phyloP scores from a whole-genome alignment of 73 alveolate species.

The Tetrahymena thermophila region DNA sequence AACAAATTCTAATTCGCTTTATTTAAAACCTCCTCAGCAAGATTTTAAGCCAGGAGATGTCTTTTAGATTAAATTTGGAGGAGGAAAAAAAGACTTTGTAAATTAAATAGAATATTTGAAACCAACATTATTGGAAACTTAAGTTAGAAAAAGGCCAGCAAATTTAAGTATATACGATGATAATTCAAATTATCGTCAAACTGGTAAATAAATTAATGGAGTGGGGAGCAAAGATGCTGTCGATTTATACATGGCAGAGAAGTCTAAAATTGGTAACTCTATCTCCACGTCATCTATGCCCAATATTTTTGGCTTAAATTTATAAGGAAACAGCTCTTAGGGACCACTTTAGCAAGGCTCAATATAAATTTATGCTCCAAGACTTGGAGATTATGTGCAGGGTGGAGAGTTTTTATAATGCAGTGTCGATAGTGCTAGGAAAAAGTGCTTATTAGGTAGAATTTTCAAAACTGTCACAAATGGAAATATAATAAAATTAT shows the following conservation, averaged over 20 bases:
- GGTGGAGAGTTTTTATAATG: background rate
- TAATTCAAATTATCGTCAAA: background rate
- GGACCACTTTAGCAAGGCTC: background rate
- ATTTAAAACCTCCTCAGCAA: background rate
- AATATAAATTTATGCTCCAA: background rate
- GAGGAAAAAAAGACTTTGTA: background rate
- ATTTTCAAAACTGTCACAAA: conserved; percentile 16
- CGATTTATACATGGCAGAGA: background rate
- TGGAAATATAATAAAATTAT: conserved; percentile 18
- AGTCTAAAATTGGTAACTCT: background rate
- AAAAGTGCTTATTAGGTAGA: conserved; percentile 11
- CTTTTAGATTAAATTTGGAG: background rate
- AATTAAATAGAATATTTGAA: background rate
- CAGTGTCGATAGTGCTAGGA: conserved; percentile 6
- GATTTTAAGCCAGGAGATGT: background rate
- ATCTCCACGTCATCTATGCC: background rate
- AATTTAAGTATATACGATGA: background rate
- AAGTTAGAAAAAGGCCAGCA: background rate
- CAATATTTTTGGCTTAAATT: background rate
- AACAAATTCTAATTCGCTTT: background rate
- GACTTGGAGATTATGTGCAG: background rate
- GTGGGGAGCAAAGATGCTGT: background rate
- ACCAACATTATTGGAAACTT: background rate
- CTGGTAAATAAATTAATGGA: background rate
- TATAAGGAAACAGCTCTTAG: background rate